phyloP scores from a whole-genome alignment of 129 eudicot genomes.

The Flaveria bidentis region DNA sequence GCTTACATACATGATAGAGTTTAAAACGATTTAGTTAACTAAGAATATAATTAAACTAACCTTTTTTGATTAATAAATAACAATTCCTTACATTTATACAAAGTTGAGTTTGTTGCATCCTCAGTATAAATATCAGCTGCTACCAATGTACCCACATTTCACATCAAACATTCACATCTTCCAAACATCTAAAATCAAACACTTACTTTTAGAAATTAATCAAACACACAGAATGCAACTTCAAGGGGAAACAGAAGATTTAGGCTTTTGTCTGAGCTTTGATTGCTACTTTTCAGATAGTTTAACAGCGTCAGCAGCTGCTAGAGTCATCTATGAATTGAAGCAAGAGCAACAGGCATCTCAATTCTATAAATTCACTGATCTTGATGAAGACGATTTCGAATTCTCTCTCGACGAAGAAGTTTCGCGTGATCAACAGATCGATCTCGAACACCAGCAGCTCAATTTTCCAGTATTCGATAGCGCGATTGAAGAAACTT shows the following conservation, averaged over 20 bases:
- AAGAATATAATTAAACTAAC: too few relatives aligned
- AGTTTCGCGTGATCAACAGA: slow-evolving; percentile 11
- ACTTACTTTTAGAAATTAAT: background rate
- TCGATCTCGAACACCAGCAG: background rate
- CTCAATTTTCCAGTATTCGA: background rate
- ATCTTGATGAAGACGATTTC: slow-evolving; percentile 37
- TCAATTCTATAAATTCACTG: background rate
- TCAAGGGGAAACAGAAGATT: slow-evolving; percentile 5
- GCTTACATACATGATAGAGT: too few relatives aligned
- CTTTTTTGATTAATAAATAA: too few relatives aligned
- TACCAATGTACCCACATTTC: background rate
- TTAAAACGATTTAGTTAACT: too few relatives aligned
- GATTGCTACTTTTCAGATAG: slow-evolving; percentile 38
- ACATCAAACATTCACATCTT: background rate
- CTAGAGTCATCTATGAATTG: slow-evolving; percentile 28
- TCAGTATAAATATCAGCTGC: too few relatives aligned
- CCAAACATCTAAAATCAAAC: background rate
- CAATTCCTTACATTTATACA: too few relatives aligned
- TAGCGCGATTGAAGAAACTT: background rate
- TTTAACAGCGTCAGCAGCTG: slow-evolving; percentile 39
- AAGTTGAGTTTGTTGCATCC: background rate
- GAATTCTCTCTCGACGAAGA: slow-evolving; percentile 39
- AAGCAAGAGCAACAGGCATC: background rate
- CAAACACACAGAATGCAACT: slow-evolving; percentile 11
- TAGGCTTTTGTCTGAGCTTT: slow-evolving; percentile 41